Evolutionary conservation across 495 filamentous ascomycete species (phyloP).

Genomic region (Antarctomyces pellizariae): DNA sequence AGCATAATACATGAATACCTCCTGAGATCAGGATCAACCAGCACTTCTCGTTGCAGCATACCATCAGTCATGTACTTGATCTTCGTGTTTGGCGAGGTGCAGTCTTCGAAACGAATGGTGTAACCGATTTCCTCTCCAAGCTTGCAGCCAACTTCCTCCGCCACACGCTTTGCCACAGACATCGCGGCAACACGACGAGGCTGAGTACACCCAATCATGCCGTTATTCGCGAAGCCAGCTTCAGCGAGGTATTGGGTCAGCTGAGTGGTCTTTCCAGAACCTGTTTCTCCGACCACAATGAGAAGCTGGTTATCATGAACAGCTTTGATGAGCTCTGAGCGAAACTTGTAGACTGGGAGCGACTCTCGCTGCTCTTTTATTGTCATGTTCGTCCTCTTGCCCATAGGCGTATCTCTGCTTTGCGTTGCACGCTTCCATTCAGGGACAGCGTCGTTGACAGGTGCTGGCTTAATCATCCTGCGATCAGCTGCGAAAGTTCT

Average conservation of each 20-base stretch:
- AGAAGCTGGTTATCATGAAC: conserved; percentile 72
- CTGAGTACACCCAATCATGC: conserved; percentile 93
- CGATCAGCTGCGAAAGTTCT: conserved; percentile 76
- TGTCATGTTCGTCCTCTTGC: conserved; percentile 69
- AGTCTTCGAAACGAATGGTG: conserved; percentile 94
- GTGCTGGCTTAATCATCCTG: conserved; percentile 23
- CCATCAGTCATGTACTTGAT: conserved; percentile 99
- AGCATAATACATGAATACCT: conserved; percentile 94
- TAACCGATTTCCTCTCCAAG: conserved; percentile 90
- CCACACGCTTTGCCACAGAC: conserved; percentile 89
- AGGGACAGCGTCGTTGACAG: conserved; percentile 41
- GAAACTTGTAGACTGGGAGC: conserved; percentile 76
- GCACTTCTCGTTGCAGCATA: conserved; percentile 87
- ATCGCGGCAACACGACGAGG: conserved; percentile 93
- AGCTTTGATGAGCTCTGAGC: conserved; percentile 70
- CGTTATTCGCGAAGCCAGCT: conserved; percentile 67
- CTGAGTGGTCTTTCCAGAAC: conserved; percentile 94
- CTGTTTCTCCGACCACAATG: conserved; percentile 94
- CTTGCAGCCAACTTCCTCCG: conserved; percentile 83
- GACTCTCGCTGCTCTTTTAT: conserved; percentile 91
- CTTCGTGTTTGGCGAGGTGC: conserved; percentile 65
- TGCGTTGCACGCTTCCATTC: conserved; percentile 83
- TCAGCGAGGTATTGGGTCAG: conserved; percentile 88
- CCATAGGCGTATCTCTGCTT: conserved; percentile 61
- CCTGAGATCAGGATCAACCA: conserved; percentile 69